Evolutionary conservation across 75 land plant species (phyloP).

Genomic region (Selaginella tamariscina): DNA sequence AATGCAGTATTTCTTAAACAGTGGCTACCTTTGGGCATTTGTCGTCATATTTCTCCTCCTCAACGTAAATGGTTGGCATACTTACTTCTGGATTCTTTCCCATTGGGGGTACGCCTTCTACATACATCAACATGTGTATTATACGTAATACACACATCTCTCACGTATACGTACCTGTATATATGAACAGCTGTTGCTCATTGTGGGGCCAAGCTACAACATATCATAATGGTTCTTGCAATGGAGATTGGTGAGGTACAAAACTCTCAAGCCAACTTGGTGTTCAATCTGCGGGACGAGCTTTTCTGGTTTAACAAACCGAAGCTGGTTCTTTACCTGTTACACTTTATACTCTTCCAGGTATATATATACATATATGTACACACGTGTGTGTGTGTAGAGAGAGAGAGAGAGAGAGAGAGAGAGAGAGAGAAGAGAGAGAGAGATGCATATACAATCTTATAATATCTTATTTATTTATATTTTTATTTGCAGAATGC

Average conservation of each 20-base stretch:
- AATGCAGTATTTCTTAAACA: conserved; percentile 3
- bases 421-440: no score
- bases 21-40: conserved; percentile 1
- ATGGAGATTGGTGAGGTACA: conserved; percentile 36
- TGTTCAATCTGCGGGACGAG: conserved; percentile 46
- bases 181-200: conserved; percentile 40
- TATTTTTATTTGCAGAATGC: neutral
- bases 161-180: neutral
- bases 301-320: conserved; percentile 82
- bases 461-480: neutral
- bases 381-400: no score
- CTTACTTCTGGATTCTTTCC: conserved; percentile 81
- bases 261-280: conserved; percentile 50
- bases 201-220: conserved; percentile 82
- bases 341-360: conserved; percentile 77
- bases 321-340: conserved; percentile 39
- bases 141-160: no score
- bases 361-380: no score
- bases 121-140: no score
- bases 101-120: conserved; percentile 46
- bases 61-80: conserved; percentile 41
- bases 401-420: no score
- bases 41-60: neutral
- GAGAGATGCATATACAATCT: no score
- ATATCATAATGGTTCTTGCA: conserved; percentile 56